Conservation (phyloP, 1,284 basidiomycete species). For the Rhodotorula sp. region DNA sequence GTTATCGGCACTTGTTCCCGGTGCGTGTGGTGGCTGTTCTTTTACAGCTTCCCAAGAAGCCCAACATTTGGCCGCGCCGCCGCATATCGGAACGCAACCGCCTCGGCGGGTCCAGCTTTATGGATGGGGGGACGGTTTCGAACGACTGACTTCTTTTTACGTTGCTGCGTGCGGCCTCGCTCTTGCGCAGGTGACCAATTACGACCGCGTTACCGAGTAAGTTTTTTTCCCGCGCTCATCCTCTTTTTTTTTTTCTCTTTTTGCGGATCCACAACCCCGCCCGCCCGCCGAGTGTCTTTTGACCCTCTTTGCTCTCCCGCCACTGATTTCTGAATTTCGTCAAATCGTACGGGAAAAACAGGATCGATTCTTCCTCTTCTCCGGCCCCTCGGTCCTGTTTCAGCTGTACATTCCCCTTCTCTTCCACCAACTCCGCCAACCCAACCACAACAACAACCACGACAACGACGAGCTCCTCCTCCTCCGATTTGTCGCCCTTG, state of each 20-base stretch:
- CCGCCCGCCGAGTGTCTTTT: too few relatives aligned
- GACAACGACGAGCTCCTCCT: slow-evolving; percentile 41
- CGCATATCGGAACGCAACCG: too few relatives aligned
- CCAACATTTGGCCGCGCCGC: too few relatives aligned
- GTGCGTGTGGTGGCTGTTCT: slow-evolving; percentile 56
- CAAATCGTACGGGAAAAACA: neutral
- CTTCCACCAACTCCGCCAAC: slow-evolving; percentile 43
- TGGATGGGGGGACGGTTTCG: too few relatives aligned
- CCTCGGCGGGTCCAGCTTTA: too few relatives aligned
- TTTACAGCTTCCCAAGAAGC: too few relatives aligned
- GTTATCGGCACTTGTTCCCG: slow-evolving; percentile 91
- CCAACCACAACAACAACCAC: slow-evolving; percentile 17
- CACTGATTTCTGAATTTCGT: neutral
- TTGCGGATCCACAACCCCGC: too few relatives aligned
- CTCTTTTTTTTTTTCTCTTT: too few relatives aligned
- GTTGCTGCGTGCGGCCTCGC: neutral
- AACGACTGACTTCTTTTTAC: too few relatives aligned
- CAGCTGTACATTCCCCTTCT: slow-evolving; percentile 70
- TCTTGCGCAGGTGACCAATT: neutral
- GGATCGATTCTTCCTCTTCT: slow-evolving; percentile 31
- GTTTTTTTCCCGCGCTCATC: too few relatives aligned
- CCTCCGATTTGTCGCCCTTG: slow-evolving; percentile 65
- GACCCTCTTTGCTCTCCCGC: too few relatives aligned
- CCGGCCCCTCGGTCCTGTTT: slow-evolving; percentile 50
- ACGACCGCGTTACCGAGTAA: neutral